phyloP scores from a whole-genome alignment of 768 basidiomycete species.

The Suillus hirtellus region DNA sequence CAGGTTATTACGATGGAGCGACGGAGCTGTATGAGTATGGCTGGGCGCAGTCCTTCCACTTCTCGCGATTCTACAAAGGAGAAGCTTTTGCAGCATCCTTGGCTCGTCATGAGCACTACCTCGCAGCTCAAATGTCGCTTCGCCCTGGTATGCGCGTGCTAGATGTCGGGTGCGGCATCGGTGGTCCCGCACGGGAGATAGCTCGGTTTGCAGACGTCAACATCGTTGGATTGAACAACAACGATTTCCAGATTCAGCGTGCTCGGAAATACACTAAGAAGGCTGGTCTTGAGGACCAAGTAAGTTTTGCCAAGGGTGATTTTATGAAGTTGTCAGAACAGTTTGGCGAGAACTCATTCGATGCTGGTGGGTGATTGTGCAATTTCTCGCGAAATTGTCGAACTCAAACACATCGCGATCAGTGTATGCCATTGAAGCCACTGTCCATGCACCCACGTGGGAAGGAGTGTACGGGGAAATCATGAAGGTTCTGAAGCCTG shows the following conservation, averaged over 20 bases:
- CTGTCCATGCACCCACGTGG: slow-evolving; percentile 89
- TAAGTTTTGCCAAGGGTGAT: slow-evolving; percentile 84
- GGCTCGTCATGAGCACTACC: slow-evolving; percentile 96
- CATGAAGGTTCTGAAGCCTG: slow-evolving; percentile 88
- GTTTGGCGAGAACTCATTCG: slow-evolving; percentile 87
- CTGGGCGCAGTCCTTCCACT: slow-evolving; percentile 87
- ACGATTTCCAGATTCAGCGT: slow-evolving; percentile 84
- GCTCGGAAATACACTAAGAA: slow-evolving; percentile 77
- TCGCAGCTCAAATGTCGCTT: slow-evolving; percentile 77
- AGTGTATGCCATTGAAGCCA: slow-evolving; percentile 96
- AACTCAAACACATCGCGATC: slow-evolving; percentile 8
- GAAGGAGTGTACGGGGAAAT: slow-evolving; percentile 93
- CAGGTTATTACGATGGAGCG: slow-evolving; percentile 93
- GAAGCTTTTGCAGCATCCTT: slow-evolving; percentile 63
- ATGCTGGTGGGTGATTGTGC: slow-evolving; percentile 65
- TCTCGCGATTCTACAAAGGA: slow-evolving; percentile 91
- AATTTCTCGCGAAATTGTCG: not conserved
- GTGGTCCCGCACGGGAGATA: slow-evolving; percentile 91
- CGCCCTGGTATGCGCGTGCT: slow-evolving; percentile 89
- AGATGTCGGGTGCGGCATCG: slow-evolving; percentile 94
- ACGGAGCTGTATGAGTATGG: slow-evolving; percentile 92
- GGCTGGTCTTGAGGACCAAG: slow-evolving; percentile 68
- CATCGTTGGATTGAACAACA: slow-evolving; percentile 88
- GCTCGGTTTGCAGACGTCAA: slow-evolving; percentile 81
- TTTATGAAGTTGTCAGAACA: slow-evolving; percentile 91